These are phyloP conservation scores for Aureobasidium sp. DNA, from an alignment of 2,329 filamentous ascomycete species.

Conservation along the genomic window DNA sequence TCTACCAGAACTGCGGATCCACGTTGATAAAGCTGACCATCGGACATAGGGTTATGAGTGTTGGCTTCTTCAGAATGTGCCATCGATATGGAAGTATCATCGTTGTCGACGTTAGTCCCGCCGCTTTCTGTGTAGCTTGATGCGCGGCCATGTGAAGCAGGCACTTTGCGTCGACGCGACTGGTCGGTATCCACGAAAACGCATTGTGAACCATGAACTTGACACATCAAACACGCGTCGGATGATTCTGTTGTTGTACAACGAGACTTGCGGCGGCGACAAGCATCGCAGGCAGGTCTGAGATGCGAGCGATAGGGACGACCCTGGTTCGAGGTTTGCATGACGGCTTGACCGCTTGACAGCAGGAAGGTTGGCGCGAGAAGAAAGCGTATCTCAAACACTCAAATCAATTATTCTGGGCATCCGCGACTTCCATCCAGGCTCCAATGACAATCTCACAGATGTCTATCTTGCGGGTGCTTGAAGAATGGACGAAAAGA, in stretches of 20 bases:
- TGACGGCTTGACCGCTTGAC: not conserved
- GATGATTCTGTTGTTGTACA: constrained; percentile 31
- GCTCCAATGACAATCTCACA: not conserved
- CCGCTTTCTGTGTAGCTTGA: not conserved
- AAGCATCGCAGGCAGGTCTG: constrained; percentile 35
- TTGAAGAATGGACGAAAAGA: not conserved
- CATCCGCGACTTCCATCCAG: not conserved
- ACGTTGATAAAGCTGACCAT: not conserved
- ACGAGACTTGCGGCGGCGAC: constrained; percentile 35
- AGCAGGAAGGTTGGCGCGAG: too few relatives aligned
- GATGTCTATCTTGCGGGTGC: too few relatives aligned
- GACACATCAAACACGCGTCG: constrained; percentile 29
- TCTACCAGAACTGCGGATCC: not conserved
- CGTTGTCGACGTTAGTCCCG: not conserved
- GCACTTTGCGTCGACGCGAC: not conserved
- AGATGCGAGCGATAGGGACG: constrained; percentile 39
- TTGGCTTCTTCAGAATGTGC: too few relatives aligned
- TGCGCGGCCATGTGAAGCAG: not conserved
- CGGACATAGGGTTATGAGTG: too few relatives aligned
- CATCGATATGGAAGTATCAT: not conserved
- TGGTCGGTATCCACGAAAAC: not conserved
- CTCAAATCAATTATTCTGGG: too few relatives aligned
- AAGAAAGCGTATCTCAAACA: not conserved
- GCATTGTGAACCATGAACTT: constrained; percentile 32
- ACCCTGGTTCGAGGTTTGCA: constrained; percentile 1